phyloP scores from a whole-genome alignment of 228 moss, liverwort and hornwort species.

The Sphagnum magellanicum region DNA sequence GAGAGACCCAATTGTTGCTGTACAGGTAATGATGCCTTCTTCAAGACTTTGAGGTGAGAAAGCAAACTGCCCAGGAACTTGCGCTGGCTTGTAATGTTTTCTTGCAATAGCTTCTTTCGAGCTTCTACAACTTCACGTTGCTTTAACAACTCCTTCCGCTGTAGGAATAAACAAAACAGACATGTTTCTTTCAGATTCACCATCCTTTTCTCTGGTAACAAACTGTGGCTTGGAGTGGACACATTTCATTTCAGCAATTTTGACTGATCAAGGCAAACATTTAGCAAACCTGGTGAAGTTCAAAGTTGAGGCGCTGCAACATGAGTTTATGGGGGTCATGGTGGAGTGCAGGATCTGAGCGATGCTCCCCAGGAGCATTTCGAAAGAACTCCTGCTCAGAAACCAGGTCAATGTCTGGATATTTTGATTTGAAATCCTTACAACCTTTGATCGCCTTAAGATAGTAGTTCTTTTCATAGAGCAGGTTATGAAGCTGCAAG shows the following conservation, averaged over 20 bases:
- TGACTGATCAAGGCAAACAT: neutral
- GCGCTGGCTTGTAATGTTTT: slow-evolving; percentile 58
- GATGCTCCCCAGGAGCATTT: slow-evolving; percentile 73
- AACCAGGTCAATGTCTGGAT: slow-evolving; percentile 84
- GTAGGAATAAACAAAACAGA: slow-evolving; percentile 1
- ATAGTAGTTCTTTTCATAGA: slow-evolving; percentile 95
- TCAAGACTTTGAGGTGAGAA: slow-evolving; percentile 84
- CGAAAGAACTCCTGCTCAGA: slow-evolving; percentile 74
- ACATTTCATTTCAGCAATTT: too few relatives aligned
- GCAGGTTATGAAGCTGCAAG: slow-evolving; percentile 89
- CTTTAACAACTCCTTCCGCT: slow-evolving; percentile 92
- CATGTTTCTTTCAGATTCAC: neutral
- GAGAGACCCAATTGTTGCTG: slow-evolving; percentile 83
- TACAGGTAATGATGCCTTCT: slow-evolving; percentile 92
- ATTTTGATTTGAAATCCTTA: slow-evolving; percentile 93
- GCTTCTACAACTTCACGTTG: slow-evolving; percentile 70
- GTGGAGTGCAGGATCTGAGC: slow-evolving; percentile 51
- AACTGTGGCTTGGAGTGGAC: too few relatives aligned
- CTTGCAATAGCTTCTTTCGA: slow-evolving; percentile 83
- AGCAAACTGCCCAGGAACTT: slow-evolving; percentile 82
- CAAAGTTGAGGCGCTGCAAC: slow-evolving; percentile 88
- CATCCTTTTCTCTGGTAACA: neutral
- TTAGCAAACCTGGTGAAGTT: slow-evolving; percentile 72
- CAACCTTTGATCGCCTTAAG: slow-evolving; percentile 94
- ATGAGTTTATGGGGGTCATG: slow-evolving; percentile 80